A percentile compares a stretch with the other conserved stretches of the same genome.
These are phyloP conservation scores for Pythium apleroticum DNA, from an alignment of 352 stramenopile species.

Conservation along the genomic window DNA sequence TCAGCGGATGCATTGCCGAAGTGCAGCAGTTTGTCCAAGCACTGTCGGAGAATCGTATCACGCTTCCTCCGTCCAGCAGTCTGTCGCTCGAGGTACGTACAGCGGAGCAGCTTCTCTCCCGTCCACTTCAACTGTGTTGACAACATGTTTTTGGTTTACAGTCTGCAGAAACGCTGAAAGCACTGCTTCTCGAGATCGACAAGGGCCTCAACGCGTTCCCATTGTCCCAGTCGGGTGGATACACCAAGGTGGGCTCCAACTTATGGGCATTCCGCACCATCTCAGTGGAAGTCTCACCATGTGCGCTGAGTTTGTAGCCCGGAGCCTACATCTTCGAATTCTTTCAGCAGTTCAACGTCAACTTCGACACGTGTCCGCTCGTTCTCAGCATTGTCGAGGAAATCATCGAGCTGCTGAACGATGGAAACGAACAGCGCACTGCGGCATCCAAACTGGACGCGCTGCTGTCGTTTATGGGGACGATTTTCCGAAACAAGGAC, in stretches of 20 bases:
- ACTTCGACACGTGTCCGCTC: constrained; percentile 86
- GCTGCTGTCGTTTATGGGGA: constrained; percentile 82
- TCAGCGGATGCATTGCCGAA: constrained; percentile 94
- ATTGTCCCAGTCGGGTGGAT: constrained; percentile 63
- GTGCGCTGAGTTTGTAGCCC: constrained; percentile 31
- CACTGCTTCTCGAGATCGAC: constrained; percentile 83
- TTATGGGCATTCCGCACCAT: too few relatives aligned
- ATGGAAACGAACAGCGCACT: constrained; percentile 60
- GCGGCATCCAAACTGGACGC: constrained; percentile 77
- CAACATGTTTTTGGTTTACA: constrained; percentile 24
- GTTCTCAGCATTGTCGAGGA: constrained; percentile 88
- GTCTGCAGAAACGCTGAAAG: constrained; percentile 79
- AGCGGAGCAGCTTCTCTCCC: not conserved
- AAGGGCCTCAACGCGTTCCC: constrained; percentile 80
- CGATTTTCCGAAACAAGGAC: constrained; percentile 85
- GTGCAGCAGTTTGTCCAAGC: constrained; percentile 85
- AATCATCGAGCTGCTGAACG: constrained; percentile 82
- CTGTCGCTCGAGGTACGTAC: constrained; percentile 62
- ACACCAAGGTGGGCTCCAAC: constrained; percentile 72
- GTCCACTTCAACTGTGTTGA: too few relatives aligned
- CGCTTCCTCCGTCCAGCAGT: constrained; percentile 45
- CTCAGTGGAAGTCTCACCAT: too few relatives aligned
- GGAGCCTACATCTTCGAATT: constrained; percentile 91
- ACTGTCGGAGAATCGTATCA: constrained; percentile 58
- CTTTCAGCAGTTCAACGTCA: constrained; percentile 89